These are phyloP conservation scores for Coniochaeta prunicola DNA, from an alignment of 2,329 filamentous ascomycete species.

Conservation along the genomic window DNA sequence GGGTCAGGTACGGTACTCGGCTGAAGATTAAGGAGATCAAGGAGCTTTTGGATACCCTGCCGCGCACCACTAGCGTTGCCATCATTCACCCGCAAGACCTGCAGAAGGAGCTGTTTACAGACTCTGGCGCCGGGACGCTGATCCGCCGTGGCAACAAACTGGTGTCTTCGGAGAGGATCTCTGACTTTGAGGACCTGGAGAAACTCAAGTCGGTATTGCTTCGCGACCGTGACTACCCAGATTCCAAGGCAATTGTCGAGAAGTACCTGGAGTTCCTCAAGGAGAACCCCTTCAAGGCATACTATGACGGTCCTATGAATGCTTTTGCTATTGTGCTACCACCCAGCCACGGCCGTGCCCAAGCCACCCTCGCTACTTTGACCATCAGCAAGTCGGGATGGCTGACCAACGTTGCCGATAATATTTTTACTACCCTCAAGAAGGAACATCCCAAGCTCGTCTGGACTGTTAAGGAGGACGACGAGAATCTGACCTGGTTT, in stretches of 20 bases:
- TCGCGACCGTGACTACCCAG: slow-evolving; percentile 72
- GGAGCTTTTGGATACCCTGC: slow-evolving; percentile 80
- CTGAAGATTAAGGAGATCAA: slow-evolving; percentile 98
- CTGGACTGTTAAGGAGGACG: slow-evolving; percentile 94
- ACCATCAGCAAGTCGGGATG: slow-evolving; percentile 92
- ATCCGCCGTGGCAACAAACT: slow-evolving; percentile 91
- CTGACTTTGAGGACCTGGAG: slow-evolving; percentile 67
- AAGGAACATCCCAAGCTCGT: slow-evolving; percentile 87
- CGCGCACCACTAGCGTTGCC: slow-evolving; percentile 86
- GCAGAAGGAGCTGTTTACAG: slow-evolving; percentile 94
- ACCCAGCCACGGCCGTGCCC: slow-evolving; percentile 53
- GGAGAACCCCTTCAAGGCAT: slow-evolving; percentile 77
- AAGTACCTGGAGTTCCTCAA: slow-evolving; percentile 76
- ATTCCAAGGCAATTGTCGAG: slow-evolving; percentile 77
- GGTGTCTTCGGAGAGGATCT: slow-evolving; percentile 61
- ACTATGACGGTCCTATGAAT: slow-evolving; percentile 91
- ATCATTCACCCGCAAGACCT: slow-evolving; percentile 96
- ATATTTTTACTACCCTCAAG: slow-evolving; percentile 88
- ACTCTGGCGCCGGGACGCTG: slow-evolving; percentile 87
- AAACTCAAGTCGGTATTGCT: slow-evolving; percentile 78
- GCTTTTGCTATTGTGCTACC: slow-evolving; percentile 85
- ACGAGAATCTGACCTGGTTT: slow-evolving; percentile 97
- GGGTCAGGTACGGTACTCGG: slow-evolving; percentile 90
- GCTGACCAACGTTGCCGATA: slow-evolving; percentile 91
- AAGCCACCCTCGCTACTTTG: slow-evolving; percentile 82